Evolutionary conservation across 2,329 filamentous ascomycete species (phyloP), one percentile per base, ranked within the genome.

Genomic region (Periconia macrospinosa): DNA sequence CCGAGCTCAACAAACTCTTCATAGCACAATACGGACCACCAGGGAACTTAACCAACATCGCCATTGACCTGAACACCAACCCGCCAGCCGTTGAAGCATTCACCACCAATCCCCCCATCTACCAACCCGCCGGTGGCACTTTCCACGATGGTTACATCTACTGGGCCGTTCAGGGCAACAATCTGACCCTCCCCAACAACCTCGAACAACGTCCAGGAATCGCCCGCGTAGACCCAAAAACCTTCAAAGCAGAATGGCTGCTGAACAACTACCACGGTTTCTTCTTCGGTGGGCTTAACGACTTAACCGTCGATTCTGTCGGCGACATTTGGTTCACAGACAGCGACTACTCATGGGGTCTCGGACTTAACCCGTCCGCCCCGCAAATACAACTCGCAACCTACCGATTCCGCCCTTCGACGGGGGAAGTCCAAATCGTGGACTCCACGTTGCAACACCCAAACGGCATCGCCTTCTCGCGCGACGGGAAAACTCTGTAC

Each of bases 1-100:
- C 56, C 11, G 50, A 46, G 18, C 37, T 52, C 5, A 56, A 56
- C 42, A 33, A 17, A 14, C 27, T 55, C 45, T 48, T 52, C 40
- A 27, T 47, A 5, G 50, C 52, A 3, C 37, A 41, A 18, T 3
- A 44, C 18, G 15, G 15, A 14, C 7, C 40, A 7, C 18, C 30
- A 18, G n/a, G n/a, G n/a, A n/a, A n/a, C n/a, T n/a, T n/a, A n/a
- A n/a, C n/a, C n/a, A 30, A 48, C 15, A 30, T 40, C 2, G 18
- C 40, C n/a, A 37, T 48, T n/a, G 23, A 48, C 20, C 45, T 48
- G 15, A 48, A 48, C 17, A 17, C 17, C n/a, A 41, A 18, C 17
- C n/a, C 35, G 11, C 45, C 45, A 13, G 23, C 45, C 3, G 5
- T 48, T 6, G 17, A 11, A 10, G 10, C 17, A 5, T 48, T 37